Percentiles rank a stretch among this genome's conserved stretches.
These are phyloP conservation scores for Lachnellula subtilissima DNA, from an alignment of 2,329 filamentous ascomycete genomes.

Conservation along the genomic window DNA sequence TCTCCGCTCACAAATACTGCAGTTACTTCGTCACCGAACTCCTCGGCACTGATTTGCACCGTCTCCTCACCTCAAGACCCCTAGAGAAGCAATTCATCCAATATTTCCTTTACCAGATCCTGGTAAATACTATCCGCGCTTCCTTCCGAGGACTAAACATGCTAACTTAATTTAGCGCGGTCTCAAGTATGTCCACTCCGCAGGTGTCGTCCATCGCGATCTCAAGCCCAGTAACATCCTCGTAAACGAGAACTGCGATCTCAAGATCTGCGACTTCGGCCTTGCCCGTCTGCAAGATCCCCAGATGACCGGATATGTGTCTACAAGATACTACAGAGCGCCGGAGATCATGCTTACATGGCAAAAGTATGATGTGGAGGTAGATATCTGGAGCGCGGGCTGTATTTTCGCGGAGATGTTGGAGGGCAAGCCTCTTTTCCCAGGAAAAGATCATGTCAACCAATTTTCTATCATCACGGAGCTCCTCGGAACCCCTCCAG, in stretches of 20 bases:
- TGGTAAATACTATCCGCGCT: slow-evolving; percentile 54
- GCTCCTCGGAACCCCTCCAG: slow-evolving; percentile 88
- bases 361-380: slow-evolving; percentile 99
- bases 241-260: slow-evolving; percentile 98
- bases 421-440: slow-evolving; percentile 96
- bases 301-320: slow-evolving; percentile 99
- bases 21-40: slow-evolving; percentile 99
- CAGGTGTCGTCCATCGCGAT: slow-evolving; percentile 94
- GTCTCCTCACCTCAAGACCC: slow-evolving; percentile 87
- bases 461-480: slow-evolving; percentile 99
- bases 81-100: slow-evolving; percentile 99
- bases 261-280: slow-evolving; percentile 99
- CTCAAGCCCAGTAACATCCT: slow-evolving; percentile 98
- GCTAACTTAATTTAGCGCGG: slow-evolving; percentile 61
- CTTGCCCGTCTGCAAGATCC: slow-evolving; percentile 96
- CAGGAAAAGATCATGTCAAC: slow-evolving; percentile 98
- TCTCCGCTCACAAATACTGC: slow-evolving; percentile 16
- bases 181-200: slow-evolving; percentile 98
- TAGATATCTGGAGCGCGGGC: slow-evolving; percentile 98
- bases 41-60: slow-evolving; percentile 91
- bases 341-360: slow-evolving; percentile 99
- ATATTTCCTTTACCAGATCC: slow-evolving; percentile 98
- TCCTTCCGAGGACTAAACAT: not conserved
- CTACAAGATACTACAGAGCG: slow-evolving; percentile 95
- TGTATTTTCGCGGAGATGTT: slow-evolving; percentile 99